These are phyloP conservation scores for Monilinia polystroma DNA, from an alignment of 2,329 filamentous ascomycete species.

Conservation along the genomic window DNA sequence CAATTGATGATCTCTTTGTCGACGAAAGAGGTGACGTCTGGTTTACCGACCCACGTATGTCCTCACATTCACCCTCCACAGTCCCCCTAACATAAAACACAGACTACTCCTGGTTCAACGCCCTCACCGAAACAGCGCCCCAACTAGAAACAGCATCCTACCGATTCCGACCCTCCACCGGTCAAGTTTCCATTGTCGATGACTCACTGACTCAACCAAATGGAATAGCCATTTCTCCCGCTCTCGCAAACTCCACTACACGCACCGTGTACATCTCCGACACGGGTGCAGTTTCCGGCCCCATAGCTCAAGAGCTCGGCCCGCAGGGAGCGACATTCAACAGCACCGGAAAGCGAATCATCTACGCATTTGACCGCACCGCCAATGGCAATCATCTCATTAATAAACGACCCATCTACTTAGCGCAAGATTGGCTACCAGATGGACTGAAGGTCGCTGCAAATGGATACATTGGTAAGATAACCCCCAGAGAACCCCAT, in stretches of 20 bases:
- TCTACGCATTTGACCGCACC: background rate
- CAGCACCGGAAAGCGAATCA: background rate
- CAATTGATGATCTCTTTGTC: background rate
- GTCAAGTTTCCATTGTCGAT: background rate
- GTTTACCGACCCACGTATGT: background rate
- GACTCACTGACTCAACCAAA: background rate
- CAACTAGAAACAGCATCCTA: background rate
- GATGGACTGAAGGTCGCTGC: background rate
- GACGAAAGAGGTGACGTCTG: background rate
- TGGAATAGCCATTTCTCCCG: background rate
- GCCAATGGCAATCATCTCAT: background rate
- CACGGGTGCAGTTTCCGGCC: background rate
- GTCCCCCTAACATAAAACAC: background rate
- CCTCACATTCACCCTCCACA: background rate
- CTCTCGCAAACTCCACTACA: background rate
- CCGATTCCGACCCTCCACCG: background rate
- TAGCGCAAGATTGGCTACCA: background rate
- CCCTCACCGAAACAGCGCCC: background rate
- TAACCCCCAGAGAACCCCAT: no score
- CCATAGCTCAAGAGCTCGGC: background rate
- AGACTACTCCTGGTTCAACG: constrained; percentile 1
- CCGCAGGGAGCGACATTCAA: background rate
- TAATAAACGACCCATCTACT: background rate
- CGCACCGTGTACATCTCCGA: background rate
- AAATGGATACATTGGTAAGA: constrained; percentile 2